Evolutionary conservation across 116 monocot species (phyloP), one percentile per base, ranked within the genome.

Genomic region (Thalassia testudinum): DNA sequence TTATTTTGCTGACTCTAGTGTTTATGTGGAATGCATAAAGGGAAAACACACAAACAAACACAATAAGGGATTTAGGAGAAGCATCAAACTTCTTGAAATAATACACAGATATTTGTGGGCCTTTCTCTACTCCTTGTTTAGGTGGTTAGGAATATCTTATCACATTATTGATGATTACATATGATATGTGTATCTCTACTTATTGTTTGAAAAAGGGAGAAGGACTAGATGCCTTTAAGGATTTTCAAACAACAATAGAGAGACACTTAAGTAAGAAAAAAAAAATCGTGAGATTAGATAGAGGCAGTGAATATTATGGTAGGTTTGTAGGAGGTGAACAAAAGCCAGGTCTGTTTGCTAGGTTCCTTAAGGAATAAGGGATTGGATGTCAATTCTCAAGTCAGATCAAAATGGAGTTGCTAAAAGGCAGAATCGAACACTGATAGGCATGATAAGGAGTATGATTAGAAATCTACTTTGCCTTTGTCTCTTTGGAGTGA

Each of bases 1-100:
- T 37, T 40, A 60, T 21, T 67, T 67, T 34, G 60, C 19, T 5
- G 14, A 67, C 14, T 53, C 44, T 53, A 43, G 40, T 1, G 28
- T 26, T 24, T 60, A 42, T 60, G 42, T 67, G 17, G 43, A 54
- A 16, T 47, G 28, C n/a, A 61, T 47, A 43, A 61, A 69, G 11
- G 30, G 29, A 43, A 61, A 60, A 21, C 29, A 38, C 13, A 53
- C 47, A 11, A 30, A 67, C 18, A 58, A 22, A 19, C 14, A 67
- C 29, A 10, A 5, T 10, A 67, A 59, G 52, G 26, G 52, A 60
- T 43, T 52, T 15, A 60, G 0, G 2, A 40, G 52, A 18, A 60
- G 52, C 52, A 5, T 0, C 0, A 19, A 10, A 26, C 30, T 22
- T 21, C 30, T 64, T 5, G 47, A 47, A 7, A 34, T 54, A 0